Evolutionary conservation across 495 filamentous ascomycete genomes (phyloP).

Genomic region (Talaromyces thailandensis): DNA sequence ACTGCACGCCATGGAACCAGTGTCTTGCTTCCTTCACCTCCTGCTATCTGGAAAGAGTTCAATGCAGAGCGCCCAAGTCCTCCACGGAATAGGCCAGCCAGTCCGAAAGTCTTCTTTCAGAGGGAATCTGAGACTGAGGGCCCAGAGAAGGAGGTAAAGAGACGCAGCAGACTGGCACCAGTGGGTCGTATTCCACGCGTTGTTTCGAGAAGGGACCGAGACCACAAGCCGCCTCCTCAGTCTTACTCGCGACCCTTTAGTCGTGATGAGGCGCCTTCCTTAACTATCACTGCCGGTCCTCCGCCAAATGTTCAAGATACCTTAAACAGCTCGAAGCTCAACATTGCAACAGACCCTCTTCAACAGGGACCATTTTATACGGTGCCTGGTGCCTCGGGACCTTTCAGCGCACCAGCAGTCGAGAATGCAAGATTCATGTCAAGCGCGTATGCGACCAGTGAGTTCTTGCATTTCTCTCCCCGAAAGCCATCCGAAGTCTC

Average conservation of each 20-base stretch:
- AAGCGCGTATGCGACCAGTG: slow-evolving; percentile 30
- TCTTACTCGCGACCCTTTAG: slow-evolving; percentile 83
- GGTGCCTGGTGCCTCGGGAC: slow-evolving; percentile 23
- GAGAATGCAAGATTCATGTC: slow-evolving; percentile 26
- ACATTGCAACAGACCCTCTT: slow-evolving; percentile 12
- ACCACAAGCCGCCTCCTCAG: slow-evolving; percentile 60
- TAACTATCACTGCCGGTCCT: slow-evolving; percentile 14
- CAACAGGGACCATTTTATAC: slow-evolving; percentile 14
- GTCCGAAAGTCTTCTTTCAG: slow-evolving; percentile 31
- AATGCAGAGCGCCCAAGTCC: slow-evolving; percentile 25
- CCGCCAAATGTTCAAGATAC: slow-evolving; percentile 10
- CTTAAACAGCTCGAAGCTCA: slow-evolving; percentile 18
- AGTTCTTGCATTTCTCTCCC: slow-evolving; percentile 68
- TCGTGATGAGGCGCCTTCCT: slow-evolving; percentile 23
- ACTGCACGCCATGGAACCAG: slow-evolving; percentile 37
- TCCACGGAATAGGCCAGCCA: slow-evolving; percentile 22
- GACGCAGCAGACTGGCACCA: slow-evolving; percentile 52
- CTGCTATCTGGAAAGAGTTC: slow-evolving; percentile 38
- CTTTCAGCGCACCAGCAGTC: slow-evolving; percentile 26
- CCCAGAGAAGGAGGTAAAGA: slow-evolving; percentile 16
- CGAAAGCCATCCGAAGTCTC: slow-evolving; percentile 61
- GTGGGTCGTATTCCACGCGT: slow-evolving; percentile 89
- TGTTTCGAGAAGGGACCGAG: slow-evolving; percentile 58
- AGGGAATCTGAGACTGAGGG: slow-evolving; percentile 20
- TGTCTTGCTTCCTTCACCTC: slow-evolving; percentile 46